A percentile compares a stretch with the other conserved stretches of the same genome.
Evolutionary conservation across 345 rosid species (phyloP).

Genomic region (Gossypium ekmanianum): DNA sequence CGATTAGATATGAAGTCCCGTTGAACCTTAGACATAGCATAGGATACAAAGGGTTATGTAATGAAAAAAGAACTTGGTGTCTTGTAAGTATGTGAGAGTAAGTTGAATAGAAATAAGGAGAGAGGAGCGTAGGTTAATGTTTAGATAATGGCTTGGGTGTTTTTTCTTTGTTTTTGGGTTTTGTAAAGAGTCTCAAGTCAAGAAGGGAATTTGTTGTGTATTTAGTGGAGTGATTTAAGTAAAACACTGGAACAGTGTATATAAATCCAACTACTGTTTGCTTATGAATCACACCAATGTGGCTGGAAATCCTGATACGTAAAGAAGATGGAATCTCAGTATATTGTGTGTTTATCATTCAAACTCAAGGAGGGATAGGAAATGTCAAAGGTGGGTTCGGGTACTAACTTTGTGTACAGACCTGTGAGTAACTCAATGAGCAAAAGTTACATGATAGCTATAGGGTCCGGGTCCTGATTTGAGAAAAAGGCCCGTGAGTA

Average conservation of each 20-base stretch:
- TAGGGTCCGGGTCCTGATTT: too few species aligned
- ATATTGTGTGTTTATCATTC: not conserved
- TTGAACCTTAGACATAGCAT: too few species aligned
- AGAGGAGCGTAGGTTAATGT: too few species aligned
- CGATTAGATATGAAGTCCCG: too few species aligned
- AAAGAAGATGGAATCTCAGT: not conserved
- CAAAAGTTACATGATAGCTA: too few species aligned
- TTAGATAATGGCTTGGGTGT: not conserved
- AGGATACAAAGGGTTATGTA: too few species aligned
- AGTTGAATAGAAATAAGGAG: too few species aligned
- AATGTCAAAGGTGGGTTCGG: not conserved
- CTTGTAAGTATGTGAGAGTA: slow-evolving; percentile 7
- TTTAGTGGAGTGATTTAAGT: too few species aligned
- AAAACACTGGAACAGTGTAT: too few species aligned
- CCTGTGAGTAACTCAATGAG: too few species aligned
- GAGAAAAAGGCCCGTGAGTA: too few species aligned
- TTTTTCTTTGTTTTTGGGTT: not conserved
- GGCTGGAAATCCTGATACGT: not conserved
- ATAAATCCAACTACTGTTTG: not conserved
- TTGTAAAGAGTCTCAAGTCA: not conserved
- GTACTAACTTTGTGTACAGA: too few species aligned
- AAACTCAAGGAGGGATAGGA: not conserved
- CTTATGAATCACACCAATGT: not conserved
- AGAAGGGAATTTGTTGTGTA: not conserved
- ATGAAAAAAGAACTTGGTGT: not conserved